phyloP scores from a whole-genome alignment of 2,329 filamentous ascomycete genomes.

The Drechslerella coelobrocha region DNA sequence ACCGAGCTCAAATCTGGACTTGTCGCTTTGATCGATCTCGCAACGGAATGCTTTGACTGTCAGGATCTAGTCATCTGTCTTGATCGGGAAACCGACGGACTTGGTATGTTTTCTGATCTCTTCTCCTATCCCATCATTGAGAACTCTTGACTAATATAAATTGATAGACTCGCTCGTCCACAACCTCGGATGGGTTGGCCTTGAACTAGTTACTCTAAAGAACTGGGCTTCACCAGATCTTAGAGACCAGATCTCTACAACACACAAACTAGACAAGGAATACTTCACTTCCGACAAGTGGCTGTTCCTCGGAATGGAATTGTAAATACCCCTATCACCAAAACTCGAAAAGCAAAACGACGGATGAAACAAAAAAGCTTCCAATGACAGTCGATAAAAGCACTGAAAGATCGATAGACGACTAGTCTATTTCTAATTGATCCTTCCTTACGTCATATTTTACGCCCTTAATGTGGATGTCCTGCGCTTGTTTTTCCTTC shows the following conservation, averaged over 20 bases:
- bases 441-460: slow-evolving; percentile 43
- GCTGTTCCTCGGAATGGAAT: slow-evolving; percentile 88
- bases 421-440: slow-evolving; percentile 23
- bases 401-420: slow-evolving; percentile 33
- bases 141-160: slow-evolving; percentile 11
- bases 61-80: slow-evolving; percentile 80
- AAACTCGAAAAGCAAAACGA: slow-evolving; percentile 39
- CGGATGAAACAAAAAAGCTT: slow-evolving; percentile 39
- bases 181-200: slow-evolving; percentile 91
- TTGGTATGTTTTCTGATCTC: slow-evolving; percentile 52
- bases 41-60: slow-evolving; percentile 77
- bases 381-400: slow-evolving; percentile 44
- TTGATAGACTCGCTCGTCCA: slow-evolving; percentile 67
- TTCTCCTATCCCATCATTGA: slow-evolving; percentile 2
- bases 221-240: slow-evolving; percentile 69
- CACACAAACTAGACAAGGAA: slow-evolving; percentile 55
- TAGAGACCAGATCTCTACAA: slow-evolving; percentile 39
- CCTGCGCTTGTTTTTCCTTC: slow-evolving; percentile 31
- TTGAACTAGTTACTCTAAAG: slow-evolving; percentile 80
- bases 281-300: slow-evolving; percentile 77
- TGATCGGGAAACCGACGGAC: slow-evolving; percentile 71
- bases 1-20: slow-evolving; percentile 64
- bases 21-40: slow-evolving; percentile 88
- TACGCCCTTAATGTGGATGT: slow-evolving; percentile 45
- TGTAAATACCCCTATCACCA: slow-evolving; percentile 62